Percentiles rank a stretch among this genome's conserved stretches.
Evolutionary conservation across 2,329 filamentous ascomycete species (phyloP).

Genomic region (Epicoccum nigrum): DNA sequence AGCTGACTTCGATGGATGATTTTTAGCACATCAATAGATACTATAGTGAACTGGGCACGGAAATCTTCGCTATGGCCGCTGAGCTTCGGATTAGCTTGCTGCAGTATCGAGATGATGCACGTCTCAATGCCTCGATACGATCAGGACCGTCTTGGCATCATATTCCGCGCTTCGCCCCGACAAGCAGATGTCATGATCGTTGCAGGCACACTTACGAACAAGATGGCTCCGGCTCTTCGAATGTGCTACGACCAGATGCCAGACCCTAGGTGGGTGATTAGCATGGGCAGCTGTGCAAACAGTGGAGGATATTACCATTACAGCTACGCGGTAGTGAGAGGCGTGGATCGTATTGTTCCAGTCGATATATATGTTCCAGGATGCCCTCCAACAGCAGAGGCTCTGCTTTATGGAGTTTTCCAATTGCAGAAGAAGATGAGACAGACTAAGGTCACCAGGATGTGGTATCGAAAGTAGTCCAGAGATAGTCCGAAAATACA

Average conservation of each 20-base stretch:
- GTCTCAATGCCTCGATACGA: conserved; percentile 86
- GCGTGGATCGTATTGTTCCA: conserved; percentile 76
- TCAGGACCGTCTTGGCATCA: conserved; percentile 85
- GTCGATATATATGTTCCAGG: conserved; percentile 84
- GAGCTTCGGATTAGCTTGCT: conserved; percentile 87
- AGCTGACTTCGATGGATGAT: neutral
- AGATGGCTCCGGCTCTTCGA: conserved; percentile 86
- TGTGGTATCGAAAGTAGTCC: conserved; percentile 60
- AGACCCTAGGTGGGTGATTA: conserved; percentile 82
- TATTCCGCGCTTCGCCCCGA: conserved; percentile 84
- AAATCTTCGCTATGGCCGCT: conserved; percentile 86
- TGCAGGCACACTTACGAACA: conserved; percentile 90
- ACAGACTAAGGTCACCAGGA: conserved; percentile 56
- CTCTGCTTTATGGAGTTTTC: conserved; percentile 67
- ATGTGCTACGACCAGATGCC: conserved; percentile 95
- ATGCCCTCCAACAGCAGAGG: conserved; percentile 64
- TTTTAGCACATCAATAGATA: conserved; percentile 2
- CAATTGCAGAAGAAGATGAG: conserved; percentile 79
- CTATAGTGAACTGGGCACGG: conserved; percentile 78
- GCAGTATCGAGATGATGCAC: conserved; percentile 92
- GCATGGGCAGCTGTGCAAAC: conserved; percentile 83
- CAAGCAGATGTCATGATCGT: conserved; percentile 95
- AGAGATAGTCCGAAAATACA: too few relatives aligned
- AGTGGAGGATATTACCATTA: conserved; percentile 81
- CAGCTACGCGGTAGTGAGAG: conserved; percentile 76